Percentiles rank a stretch among this genome's conserved stretches.
These are phyloP conservation scores for Bidens hawaiensis DNA, from an alignment of 140 eudicot species.

Conservation along the genomic window DNA sequence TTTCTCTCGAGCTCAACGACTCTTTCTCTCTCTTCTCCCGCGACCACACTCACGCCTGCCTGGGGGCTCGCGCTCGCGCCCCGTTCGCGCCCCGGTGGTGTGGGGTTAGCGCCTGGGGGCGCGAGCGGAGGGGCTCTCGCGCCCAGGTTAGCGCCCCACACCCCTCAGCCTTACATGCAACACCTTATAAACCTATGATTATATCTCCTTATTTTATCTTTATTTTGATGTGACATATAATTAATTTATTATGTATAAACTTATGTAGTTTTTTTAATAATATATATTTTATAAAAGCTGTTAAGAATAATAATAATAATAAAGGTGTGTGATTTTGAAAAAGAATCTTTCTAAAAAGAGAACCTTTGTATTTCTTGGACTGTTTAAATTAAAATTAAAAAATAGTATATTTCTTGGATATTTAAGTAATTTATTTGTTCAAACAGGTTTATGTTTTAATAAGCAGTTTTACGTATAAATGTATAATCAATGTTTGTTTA, in stretches of 20 bases:
- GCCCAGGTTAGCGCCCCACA: too few species aligned
- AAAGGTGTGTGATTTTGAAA: background rate
- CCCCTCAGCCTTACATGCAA: too few species aligned
- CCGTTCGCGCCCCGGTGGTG: too few species aligned
- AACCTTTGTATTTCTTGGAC: conserved; percentile 5
- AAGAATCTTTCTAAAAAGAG: background rate
- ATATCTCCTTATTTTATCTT: background rate
- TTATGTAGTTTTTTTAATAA: background rate
- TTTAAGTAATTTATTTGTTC: background rate
- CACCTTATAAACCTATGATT: background rate
- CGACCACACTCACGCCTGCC: too few species aligned
- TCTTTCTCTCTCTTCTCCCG: too few species aligned
- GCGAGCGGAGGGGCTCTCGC: too few species aligned
- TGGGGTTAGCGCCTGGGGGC: too few species aligned
- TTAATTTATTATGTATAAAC: background rate
- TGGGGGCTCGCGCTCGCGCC: too few species aligned
- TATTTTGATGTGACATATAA: background rate
- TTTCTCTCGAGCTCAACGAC: too few species aligned
- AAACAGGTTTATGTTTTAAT: too few species aligned
- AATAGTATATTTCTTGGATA: background rate
- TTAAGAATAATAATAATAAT: background rate
- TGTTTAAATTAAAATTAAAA: background rate
- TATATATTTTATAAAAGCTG: background rate
- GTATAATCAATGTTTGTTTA: background rate
- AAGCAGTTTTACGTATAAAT: too few species aligned